A percentile compares a stretch with the other conserved stretches of the same genome.
Conservation (phyloP, 257 asterid species). For the Solanum tarapatanum region DNA sequence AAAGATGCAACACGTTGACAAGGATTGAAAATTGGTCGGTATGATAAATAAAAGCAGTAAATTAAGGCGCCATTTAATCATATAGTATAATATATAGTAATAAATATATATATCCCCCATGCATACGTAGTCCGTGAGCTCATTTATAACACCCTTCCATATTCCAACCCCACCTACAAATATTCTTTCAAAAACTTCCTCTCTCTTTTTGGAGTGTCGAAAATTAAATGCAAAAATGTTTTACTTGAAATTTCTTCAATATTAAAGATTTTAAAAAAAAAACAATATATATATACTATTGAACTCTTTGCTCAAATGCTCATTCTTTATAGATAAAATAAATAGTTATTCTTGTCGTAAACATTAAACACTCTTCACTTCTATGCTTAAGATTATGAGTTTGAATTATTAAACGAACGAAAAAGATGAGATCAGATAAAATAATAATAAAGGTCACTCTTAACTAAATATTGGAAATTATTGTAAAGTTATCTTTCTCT, state of each 20-base stretch:
- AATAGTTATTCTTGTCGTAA: too few relatives aligned
- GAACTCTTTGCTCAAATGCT: neutral
- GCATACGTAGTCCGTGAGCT: conserved; percentile 2
- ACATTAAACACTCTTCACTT: too few relatives aligned
- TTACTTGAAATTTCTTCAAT: too few relatives aligned
- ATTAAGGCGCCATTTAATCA: neutral
- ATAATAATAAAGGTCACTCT: neutral
- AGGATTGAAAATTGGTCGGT: neutral
- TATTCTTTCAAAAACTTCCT: neutral
- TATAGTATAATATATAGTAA: neutral
- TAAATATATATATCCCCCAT: neutral
- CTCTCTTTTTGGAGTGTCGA: neutral
- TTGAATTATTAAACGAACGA: too few relatives aligned
- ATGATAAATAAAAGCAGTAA: neutral
- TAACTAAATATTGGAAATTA: neutral
- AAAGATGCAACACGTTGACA: neutral
- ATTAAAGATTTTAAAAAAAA: too few relatives aligned
- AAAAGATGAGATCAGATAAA: neutral
- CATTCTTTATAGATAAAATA: too few relatives aligned
- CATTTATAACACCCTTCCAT: neutral
- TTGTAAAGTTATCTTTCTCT: neutral
- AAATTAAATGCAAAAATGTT: neutral
- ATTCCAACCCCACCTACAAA: neutral
- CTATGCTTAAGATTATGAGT: too few relatives aligned
- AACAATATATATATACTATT: too few relatives aligned